These are phyloP conservation scores for Adansonia rubrostipa DNA, from an alignment of 441 rosid species.

Conservation along the genomic window DNA sequence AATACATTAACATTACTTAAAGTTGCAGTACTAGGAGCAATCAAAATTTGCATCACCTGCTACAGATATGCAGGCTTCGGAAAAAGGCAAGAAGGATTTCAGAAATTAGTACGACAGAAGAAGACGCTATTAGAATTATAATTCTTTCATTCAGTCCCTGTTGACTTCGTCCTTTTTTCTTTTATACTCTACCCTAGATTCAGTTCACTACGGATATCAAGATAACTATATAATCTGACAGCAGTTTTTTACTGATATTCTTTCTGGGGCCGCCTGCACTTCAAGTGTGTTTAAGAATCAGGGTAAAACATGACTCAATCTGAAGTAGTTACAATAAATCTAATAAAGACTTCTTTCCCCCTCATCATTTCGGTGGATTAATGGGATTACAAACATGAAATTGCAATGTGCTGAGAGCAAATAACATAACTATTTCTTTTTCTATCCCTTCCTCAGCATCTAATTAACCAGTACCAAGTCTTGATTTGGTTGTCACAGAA, in stretches of 20 bases:
- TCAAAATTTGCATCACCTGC: constrained; percentile 18
- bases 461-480: neutral
- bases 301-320: neutral
- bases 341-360: neutral
- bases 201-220: neutral
- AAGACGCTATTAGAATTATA: neutral
- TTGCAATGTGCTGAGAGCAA: neutral
- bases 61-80: neutral
- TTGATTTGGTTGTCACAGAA: neutral
- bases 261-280: neutral
- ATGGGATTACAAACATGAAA: neutral
- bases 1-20: constrained; percentile 19
- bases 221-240: neutral
- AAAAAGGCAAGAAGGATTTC: neutral
- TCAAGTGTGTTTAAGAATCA: neutral
- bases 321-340: neutral
- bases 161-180: neutral
- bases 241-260: neutral
- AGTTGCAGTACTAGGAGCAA: constrained; percentile 1
- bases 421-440: neutral
- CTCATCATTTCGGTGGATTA: neutral
- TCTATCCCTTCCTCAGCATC: neutral
- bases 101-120: neutral
- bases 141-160: neutral
- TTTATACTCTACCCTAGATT: neutral